A percentile compares a stretch with the other conserved stretches of the same genome.
These are phyloP conservation scores for Colletotrichum agaves DNA, from an alignment of 2,329 filamentous ascomycete genomes.

Conservation along the genomic window DNA sequence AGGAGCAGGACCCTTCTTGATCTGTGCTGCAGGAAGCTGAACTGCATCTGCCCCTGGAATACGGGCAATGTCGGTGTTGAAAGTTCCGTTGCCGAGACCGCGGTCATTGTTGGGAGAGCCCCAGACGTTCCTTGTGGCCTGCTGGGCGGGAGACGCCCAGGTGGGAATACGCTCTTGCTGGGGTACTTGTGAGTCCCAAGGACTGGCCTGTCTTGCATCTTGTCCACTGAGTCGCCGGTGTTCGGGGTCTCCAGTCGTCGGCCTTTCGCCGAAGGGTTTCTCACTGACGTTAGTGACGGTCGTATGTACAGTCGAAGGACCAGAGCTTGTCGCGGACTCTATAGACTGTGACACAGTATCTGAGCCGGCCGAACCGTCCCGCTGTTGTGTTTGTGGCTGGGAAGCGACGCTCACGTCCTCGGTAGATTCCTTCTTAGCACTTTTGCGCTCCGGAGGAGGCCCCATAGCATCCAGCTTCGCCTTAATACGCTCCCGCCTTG, in stretches of 20 bases:
- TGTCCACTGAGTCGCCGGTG: constrained; percentile 40
- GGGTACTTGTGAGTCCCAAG: constrained; percentile 38
- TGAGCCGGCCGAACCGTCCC: constrained; percentile 31
- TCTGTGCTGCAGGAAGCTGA: constrained; percentile 43
- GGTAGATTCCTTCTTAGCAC: constrained; percentile 62
- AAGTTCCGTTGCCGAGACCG: constrained; percentile 81
- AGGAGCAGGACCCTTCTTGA: constrained; percentile 56
- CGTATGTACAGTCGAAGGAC: constrained; percentile 11
- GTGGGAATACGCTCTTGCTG: constrained; percentile 61
- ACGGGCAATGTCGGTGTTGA: constrained; percentile 69
- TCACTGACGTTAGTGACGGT: constrained; percentile 6
- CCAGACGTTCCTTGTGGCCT: constrained; percentile 73
- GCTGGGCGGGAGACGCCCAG: constrained; percentile 60
- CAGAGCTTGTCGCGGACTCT: constrained; percentile 19
- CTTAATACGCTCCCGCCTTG: constrained; percentile 74
- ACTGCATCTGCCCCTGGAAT: constrained; percentile 52
- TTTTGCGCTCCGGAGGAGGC: constrained; percentile 69
- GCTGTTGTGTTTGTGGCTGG: constrained; percentile 40
- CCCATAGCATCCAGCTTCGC: constrained; percentile 78
- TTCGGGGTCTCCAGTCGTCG: constrained; percentile 11
- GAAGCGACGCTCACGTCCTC: constrained; percentile 55
- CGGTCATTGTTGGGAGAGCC: constrained; percentile 77
- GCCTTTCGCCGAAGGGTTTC: constrained; percentile 24
- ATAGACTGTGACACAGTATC: constrained; percentile 24
- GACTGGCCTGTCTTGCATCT: constrained; percentile 36